Evolutionary conservation across 1,284 basidiomycete genomes (phyloP).

Genomic region (Erythrobasidium hasegawianum): DNA sequence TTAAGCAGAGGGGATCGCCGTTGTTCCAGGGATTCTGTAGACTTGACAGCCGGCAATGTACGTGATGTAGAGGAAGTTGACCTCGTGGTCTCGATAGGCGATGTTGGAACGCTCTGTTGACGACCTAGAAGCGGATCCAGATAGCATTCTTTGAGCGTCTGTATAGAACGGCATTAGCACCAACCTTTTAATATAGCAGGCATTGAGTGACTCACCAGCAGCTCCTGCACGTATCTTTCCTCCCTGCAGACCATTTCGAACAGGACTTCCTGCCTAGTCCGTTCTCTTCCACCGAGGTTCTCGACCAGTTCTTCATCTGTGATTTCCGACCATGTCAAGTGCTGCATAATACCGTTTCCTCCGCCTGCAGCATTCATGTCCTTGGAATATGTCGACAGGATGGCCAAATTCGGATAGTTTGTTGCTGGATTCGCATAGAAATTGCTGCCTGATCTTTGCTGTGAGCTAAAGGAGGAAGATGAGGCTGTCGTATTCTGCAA

Average conservation of each 20-base stretch:
- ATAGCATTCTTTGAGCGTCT: slow-evolving; percentile 85
- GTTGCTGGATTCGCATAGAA: slow-evolving; percentile 12
- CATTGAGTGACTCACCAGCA: slow-evolving; percentile 56
- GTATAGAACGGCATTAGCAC: slow-evolving; percentile 66
- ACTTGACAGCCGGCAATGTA: slow-evolving; percentile 9
- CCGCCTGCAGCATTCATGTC: slow-evolving; percentile 13
- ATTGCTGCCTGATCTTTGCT: background rate
- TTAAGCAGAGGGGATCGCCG: slow-evolving; percentile 43
- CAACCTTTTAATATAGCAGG: slow-evolving; percentile 62
- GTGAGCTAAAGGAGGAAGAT: slow-evolving; percentile 15
- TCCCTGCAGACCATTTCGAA: slow-evolving; percentile 98
- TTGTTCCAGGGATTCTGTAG: slow-evolving; percentile 24
- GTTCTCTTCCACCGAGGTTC: slow-evolving; percentile 85
- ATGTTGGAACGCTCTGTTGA: slow-evolving; percentile 43
- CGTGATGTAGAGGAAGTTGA: slow-evolving; percentile 39
- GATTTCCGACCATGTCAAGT: slow-evolving; percentile 89
- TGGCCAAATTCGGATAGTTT: slow-evolving; percentile 30
- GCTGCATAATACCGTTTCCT: slow-evolving; percentile 46
- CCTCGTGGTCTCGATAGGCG: background rate
- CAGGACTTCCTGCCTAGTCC: slow-evolving; percentile 91
- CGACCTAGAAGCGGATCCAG: too few species aligned
- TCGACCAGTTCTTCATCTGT: slow-evolving; percentile 91
- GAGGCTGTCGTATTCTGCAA: slow-evolving; percentile 25
- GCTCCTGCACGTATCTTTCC: slow-evolving; percentile 65
- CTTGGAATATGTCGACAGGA: slow-evolving; percentile 23